Percentiles rank a stretch among this genome's conserved stretches.
Evolutionary conservation across 2,329 filamentous ascomycete species (phyloP).

Genomic region (Elsinoe arachidis): DNA sequence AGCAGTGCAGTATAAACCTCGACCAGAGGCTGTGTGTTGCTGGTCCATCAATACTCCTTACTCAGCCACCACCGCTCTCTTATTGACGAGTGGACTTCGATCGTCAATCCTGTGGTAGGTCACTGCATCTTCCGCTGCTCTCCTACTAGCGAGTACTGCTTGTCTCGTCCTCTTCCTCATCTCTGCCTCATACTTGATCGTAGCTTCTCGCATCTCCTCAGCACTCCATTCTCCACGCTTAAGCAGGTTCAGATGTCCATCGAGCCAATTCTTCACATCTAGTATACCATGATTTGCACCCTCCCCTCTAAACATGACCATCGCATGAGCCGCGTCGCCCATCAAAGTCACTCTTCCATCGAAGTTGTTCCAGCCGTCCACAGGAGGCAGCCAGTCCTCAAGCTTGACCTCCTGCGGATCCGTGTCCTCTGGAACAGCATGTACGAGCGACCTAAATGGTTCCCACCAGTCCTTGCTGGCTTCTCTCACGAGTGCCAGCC

Average conservation of each 20-base stretch:
- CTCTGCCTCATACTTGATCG: neutral
- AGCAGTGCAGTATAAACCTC: neutral
- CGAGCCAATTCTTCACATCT: neutral
- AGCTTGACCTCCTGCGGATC: conserved; percentile 10
- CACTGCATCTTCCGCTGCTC: neutral
- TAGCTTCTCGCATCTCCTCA: neutral
- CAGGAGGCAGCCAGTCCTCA: conserved; percentile 20
- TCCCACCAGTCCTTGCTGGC: neutral
- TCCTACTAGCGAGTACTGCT: neutral
- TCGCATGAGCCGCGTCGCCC: conserved; percentile 37
- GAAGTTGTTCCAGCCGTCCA: conserved; percentile 21
- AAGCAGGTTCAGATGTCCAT: neutral
- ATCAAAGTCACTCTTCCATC: conserved; percentile 26
- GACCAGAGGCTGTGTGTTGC: neutral
- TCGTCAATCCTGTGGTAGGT: neutral
- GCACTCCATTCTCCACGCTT: neutral
- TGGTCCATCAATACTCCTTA: neutral
- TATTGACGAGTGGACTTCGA: neutral
- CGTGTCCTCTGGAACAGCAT: conserved; percentile 16
- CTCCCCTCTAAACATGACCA: conserved; percentile 22
- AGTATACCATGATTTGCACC: neutral
- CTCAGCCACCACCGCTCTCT: neutral
- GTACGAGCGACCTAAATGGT: conserved; percentile 18
- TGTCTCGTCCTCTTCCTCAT: neutral
- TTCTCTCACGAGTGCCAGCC: neutral